These are phyloP conservation scores for Suhomyces choctaworum DNA, from an alignment of 1,139 yeast genomes.

Conservation along the genomic window DNA sequence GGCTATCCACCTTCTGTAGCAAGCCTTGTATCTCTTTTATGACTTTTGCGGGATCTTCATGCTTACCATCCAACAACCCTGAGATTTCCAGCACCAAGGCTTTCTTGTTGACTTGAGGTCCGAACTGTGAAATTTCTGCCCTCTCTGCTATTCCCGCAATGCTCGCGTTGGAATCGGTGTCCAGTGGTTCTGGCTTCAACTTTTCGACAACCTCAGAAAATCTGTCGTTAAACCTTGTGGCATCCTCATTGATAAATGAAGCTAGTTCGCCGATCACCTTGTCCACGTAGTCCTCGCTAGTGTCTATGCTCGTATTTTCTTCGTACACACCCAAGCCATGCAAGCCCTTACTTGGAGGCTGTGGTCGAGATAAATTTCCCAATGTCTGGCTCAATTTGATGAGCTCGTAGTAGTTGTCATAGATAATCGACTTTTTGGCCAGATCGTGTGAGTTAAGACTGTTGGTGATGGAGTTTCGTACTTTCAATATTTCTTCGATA, in stretches of 20 bases:
- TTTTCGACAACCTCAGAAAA: slow-evolving; percentile 30
- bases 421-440: slow-evolving; percentile 48
- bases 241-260: slow-evolving; percentile 24
- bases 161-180: slow-evolving; percentile 25
- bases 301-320: slow-evolving; percentile 2
- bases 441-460: slow-evolving; percentile 41
- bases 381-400: slow-evolving; percentile 44
- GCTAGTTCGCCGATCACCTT: slow-evolving; percentile 29
- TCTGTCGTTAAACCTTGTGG: slow-evolving; percentile 27
- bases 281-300: slow-evolving; percentile 22
- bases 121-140: slow-evolving; percentile 6
- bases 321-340: slow-evolving; percentile 15
- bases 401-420: slow-evolving; percentile 48
- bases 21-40: slow-evolving; percentile 18
- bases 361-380: slow-evolving; percentile 28
- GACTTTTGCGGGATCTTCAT: slow-evolving; percentile 8
- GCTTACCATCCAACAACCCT: slow-evolving; percentile 13
- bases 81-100: slow-evolving; percentile 22
- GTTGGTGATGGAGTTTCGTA: slow-evolving; percentile 35
- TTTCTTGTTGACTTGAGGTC: slow-evolving; percentile 18
- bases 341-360: slow-evolving; percentile 7
- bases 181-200: slow-evolving; percentile 19
- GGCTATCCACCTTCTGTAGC: slow-evolving; percentile 18
- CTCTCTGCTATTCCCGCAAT: slow-evolving; percentile 20
- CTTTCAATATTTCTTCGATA: slow-evolving; percentile 37